Evolutionary conservation across 495 filamentous ascomycete species (phyloP).

Genomic region (Penicillium cinerascens): DNA sequence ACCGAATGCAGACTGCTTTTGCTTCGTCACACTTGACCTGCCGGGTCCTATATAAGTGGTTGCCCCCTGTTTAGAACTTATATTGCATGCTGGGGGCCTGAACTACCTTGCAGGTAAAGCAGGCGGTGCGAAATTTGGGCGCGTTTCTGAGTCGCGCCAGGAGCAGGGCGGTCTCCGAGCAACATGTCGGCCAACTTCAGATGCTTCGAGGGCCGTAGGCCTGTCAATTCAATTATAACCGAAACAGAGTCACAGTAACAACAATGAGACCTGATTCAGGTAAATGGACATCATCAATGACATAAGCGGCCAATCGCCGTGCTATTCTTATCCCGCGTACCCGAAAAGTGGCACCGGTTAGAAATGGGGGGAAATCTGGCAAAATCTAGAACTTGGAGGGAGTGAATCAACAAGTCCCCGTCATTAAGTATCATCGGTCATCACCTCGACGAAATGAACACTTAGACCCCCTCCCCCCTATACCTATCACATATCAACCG

Average conservation of each 20-base stretch:
- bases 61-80: neutral
- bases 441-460: no score
- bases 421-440: no score
- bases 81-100: neutral
- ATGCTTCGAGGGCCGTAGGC: neutral
- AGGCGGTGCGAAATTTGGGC: constrained; percentile 31
- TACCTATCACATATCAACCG: neutral
- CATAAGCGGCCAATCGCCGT: neutral
- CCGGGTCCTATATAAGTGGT: constrained; percentile 12
- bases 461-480: neutral
- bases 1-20: constrained; percentile 23
- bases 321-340: constrained; percentile 11
- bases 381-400: neutral
- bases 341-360: neutral
- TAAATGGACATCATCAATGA: neutral
- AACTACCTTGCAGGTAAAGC: constrained; percentile 35
- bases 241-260: no score
- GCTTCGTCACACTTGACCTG: constrained; percentile 33
- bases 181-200: neutral
- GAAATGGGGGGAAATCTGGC: no score
- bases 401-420: no score
- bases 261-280: no score
- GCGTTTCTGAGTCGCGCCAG: constrained; percentile 4
- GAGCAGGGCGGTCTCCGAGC: neutral
- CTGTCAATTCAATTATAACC: no score